Conservation (phyloP, 805 yeast species). For the Yamadazyma phyllophila region DNA sequence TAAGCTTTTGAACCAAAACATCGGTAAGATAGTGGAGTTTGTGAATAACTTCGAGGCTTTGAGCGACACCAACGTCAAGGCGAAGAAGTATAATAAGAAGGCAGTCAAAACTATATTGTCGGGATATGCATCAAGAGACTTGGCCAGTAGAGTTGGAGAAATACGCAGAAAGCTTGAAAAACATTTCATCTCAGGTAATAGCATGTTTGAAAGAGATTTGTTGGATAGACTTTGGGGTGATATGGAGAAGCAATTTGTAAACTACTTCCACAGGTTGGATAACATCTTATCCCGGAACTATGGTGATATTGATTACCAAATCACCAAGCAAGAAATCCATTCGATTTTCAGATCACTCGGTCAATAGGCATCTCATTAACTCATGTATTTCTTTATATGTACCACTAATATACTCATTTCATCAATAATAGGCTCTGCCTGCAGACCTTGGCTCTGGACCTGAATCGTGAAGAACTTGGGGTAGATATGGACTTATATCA, state of each 20-base stretch:
- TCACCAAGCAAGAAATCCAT: constrained; percentile 56
- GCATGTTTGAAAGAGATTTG: constrained; percentile 51
- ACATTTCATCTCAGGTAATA: constrained; percentile 45
- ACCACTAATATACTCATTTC: neutral
- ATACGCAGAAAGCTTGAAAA: constrained; percentile 55
- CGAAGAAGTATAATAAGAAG: constrained; percentile 62
- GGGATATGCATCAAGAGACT: constrained; percentile 57
- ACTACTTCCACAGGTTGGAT: constrained; percentile 53
- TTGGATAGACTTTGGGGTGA: constrained; percentile 68
- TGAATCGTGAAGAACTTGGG: constrained; percentile 10
- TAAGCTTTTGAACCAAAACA: constrained; percentile 39
- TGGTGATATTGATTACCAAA: constrained; percentile 48
- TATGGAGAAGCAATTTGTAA: constrained; percentile 60
- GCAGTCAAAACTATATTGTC: constrained; percentile 56
- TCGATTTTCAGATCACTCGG: constrained; percentile 44
- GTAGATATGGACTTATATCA: constrained; percentile 23
- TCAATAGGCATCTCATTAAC: neutral
- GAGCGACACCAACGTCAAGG: constrained; percentile 49
- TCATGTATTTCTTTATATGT: neutral
- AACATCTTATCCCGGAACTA: constrained; percentile 50
- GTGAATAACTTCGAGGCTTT: constrained; percentile 61
- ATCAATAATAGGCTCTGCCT: constrained; percentile 6
- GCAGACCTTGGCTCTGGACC: neutral
- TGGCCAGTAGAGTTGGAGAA: constrained; percentile 52
- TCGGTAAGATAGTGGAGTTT: constrained; percentile 69